Conservation (phyloP, 1,284 basidiomycete species). For the Irpex lacteus region DNA sequence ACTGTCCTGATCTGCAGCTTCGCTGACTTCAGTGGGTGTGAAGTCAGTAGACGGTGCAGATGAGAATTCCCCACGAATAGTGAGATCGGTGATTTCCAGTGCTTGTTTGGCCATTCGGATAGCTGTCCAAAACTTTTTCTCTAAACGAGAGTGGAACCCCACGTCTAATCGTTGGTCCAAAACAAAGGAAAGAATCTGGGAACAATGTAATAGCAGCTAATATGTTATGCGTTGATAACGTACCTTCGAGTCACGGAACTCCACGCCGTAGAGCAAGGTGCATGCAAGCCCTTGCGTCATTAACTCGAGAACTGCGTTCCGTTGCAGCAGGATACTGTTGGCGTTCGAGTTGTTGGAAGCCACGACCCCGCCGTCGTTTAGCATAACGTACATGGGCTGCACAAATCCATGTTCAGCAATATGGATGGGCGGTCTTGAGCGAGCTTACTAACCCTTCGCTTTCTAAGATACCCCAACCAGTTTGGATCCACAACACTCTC, state of each 20-base stretch:
- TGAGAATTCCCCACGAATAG: slow-evolving; percentile 8
- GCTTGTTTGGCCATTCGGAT: too few species aligned
- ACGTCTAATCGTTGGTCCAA: slow-evolving; percentile 35
- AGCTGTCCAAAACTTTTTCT: too few species aligned
- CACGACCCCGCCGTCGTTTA: slow-evolving; percentile 51
- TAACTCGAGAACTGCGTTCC: too few species aligned
- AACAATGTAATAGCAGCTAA: too few species aligned
- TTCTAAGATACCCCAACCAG: slow-evolving; percentile 46
- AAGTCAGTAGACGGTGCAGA: slow-evolving; percentile 6
- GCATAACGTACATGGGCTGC: slow-evolving; percentile 70
- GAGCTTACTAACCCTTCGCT: too few species aligned
- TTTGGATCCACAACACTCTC: slow-evolving; percentile 38
- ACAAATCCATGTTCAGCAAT: too few species aligned
- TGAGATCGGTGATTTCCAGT: too few species aligned
- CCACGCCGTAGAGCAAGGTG: slow-evolving; percentile 45
- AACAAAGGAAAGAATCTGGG: slow-evolving; percentile 47
- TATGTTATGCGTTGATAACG: too few species aligned
- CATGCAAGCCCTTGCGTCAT: slow-evolving; percentile 49
- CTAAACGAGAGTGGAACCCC: slow-evolving; percentile 15
- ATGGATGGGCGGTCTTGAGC: too few species aligned
- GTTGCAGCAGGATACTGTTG: too few species aligned
- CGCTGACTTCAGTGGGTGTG: not conserved
- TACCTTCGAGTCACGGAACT: slow-evolving; percentile 65
- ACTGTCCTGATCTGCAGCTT: not conserved
- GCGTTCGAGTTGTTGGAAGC: too few species aligned